Base-by-base conservation (phyloP, 2,329 filamentous ascomycete genomes). In the Claviceps cyperi region DNA sequence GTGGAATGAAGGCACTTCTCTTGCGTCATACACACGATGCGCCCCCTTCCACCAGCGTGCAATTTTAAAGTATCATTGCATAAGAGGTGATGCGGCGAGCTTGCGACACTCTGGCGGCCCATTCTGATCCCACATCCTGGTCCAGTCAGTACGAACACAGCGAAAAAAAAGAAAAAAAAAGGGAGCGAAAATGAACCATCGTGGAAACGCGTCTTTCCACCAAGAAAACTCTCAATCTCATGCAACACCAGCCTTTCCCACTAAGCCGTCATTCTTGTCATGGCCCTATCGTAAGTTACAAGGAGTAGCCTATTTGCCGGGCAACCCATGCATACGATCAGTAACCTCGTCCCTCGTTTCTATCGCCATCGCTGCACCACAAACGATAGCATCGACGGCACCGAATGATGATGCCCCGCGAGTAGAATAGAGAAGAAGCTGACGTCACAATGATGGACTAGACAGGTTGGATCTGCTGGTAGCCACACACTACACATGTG, bases 31-130 rank as follows among this genome's bases (percentile, higher is more conserved):
- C 4, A 32, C 9, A 32, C 28, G 4, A 4, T 32, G 9, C 28
- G 28, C 4, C 28, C 4, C 28, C 4, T 32, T 32, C 28, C 28
- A 32, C 28, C 28, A 32, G 3, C 28, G 28, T 32, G 76, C 75
- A 78, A 67, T 84, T 81, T 80, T 82, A 85, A 78, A 81, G 81
- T 82, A 85, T 84, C 81, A 79, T 67, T 84, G 80, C 82, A 82
- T 85, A 74, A 74, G 71, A 67, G 66, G 66, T 66, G 14, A 45
- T 39, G 24, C 28, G 24, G 66, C 66, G 64, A 66, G 56, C 55
- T 60, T 49, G 46, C 11, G 47, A 46, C 38, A 47, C 38, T 40
- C 43, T 49, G 28, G 50, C 51, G 43, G 48, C 46, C 52, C 53
- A 51, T 52, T 44, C 53, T 22, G 17, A 13, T 35, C 36, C 7